A percentile compares a stretch with the other conserved stretches of the same genome.
Evolutionary conservation across 768 basidiomycete genomes (phyloP).

Genomic region (Boletus coccyginus): DNA sequence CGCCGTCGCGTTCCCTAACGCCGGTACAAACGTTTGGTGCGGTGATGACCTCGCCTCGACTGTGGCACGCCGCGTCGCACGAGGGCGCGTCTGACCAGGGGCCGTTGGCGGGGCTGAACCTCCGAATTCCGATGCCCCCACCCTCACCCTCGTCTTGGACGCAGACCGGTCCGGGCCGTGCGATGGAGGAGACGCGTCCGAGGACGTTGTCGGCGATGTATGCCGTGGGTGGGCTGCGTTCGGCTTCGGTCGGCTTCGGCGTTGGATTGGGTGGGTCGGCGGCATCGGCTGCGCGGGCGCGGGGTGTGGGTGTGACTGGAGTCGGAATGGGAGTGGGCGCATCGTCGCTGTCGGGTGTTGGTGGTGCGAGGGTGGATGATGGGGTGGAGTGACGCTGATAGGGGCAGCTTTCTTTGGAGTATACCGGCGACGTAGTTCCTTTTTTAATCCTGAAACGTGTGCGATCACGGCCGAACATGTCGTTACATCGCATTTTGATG

Average conservation of each 20-base stretch:
- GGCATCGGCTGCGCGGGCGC: slow-evolving; percentile 14
- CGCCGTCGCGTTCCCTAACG: slow-evolving; percentile 37
- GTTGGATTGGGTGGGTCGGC: slow-evolving; percentile 20
- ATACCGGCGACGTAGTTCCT: too few relatives aligned
- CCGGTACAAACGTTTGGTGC: slow-evolving; percentile 64
- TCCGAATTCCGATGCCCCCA: slow-evolving; percentile 61
- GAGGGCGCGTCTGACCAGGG: not conserved
- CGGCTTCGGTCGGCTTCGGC: slow-evolving; percentile 30
- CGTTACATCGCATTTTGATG: too few relatives aligned
- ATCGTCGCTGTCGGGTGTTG: slow-evolving; percentile 1
- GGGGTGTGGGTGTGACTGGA: not conserved
- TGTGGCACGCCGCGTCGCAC: slow-evolving; percentile 48
- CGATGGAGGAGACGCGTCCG: slow-evolving; percentile 28
- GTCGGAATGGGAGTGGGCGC: not conserved
- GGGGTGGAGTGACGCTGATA: slow-evolving; percentile 18
- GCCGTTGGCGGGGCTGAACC: slow-evolving; percentile 44
- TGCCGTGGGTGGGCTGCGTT: slow-evolving; percentile 55
- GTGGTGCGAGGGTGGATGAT: not conserved
- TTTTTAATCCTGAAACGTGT: too few relatives aligned
- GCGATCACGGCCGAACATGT: too few relatives aligned
- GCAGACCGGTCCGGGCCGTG: slow-evolving; percentile 18
- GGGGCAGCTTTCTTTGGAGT: too few relatives aligned
- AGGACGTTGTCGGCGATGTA: slow-evolving; percentile 63
- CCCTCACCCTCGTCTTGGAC: slow-evolving; percentile 6
- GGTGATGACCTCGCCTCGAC: slow-evolving; percentile 64